phyloP scores from a whole-genome alignment of 176 grass and related monocot species.

The Raddia guianensis region DNA sequence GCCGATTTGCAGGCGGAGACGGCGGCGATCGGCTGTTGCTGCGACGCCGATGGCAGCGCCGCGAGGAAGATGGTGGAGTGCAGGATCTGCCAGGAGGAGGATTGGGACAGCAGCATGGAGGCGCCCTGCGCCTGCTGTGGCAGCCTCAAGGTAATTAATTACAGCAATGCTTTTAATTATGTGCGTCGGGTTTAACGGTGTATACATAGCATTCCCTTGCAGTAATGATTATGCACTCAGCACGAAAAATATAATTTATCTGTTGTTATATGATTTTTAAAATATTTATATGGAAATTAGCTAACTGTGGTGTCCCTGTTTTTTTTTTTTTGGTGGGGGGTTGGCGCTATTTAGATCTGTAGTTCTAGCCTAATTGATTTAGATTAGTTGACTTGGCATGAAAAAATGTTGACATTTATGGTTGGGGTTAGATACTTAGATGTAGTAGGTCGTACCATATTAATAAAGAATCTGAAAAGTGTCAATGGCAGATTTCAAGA shows the following conservation, averaged over 20 bases:
- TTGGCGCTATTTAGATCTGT: not conserved
- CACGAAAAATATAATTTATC: not conserved
- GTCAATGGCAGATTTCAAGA: not conserved
- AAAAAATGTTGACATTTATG: constrained; percentile 28
- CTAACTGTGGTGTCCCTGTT: not conserved
- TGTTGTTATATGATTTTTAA: not conserved
- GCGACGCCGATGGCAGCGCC: not conserved
- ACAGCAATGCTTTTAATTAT: not conserved
- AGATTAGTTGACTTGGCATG: constrained; percentile 31
- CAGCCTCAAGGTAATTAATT: constrained; percentile 69
- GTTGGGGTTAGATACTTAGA: constrained; percentile 30
- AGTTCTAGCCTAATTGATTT: not conserved
- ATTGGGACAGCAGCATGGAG: constrained; percentile 81
- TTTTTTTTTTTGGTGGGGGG: not conserved
- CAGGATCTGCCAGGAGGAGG: constrained; percentile 97
- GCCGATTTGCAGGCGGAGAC: constrained; percentile 27
- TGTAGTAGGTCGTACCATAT: constrained; percentile 35
- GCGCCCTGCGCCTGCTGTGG: constrained; percentile 87
- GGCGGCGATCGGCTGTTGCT: constrained; percentile 32
- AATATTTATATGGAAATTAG: not conserved
- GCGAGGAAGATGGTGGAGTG: constrained; percentile 75
- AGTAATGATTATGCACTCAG: not conserved
- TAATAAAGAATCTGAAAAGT: constrained; percentile 10
- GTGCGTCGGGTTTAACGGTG: not conserved
- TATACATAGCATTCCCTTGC: not conserved